A percentile compares a stretch with the other conserved stretches of the same genome.
Conservation (phyloP, 441 rosid genomes). For the Bocquillonia castaneifolia region DNA sequence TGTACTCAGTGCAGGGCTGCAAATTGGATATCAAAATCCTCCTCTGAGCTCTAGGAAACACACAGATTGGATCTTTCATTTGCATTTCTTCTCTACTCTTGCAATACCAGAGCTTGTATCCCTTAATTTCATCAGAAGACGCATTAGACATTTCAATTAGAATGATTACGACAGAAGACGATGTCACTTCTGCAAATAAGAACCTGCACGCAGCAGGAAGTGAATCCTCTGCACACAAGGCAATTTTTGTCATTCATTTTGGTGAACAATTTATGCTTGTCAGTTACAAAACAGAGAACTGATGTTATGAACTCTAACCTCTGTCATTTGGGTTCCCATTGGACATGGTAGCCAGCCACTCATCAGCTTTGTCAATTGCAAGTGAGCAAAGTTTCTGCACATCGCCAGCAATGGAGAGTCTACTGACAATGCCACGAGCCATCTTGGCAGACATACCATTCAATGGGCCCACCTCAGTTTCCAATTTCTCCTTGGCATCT, state of each 20-base stretch:
- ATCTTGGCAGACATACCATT: conserved; percentile 64
- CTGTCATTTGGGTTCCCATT: conserved; percentile 33
- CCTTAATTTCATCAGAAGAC: conserved; percentile 45
- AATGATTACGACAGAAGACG: conserved; percentile 58
- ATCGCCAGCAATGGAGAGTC: conserved; percentile 73
- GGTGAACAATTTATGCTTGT: conserved; percentile 5
- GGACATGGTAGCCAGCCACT: conserved; percentile 46
- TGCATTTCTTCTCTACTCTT: conserved; percentile 61
- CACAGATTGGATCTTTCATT: conserved; percentile 50
- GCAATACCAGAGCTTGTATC: conserved; percentile 89
- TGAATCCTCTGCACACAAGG: conserved; percentile 50
- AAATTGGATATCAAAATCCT: conserved; percentile 75
- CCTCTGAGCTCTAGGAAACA: conserved; percentile 65
- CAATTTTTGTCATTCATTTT: conserved; percentile 20
- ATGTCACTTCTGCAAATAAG: conserved; percentile 71
- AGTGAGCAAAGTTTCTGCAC: conserved; percentile 74
- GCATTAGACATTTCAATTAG: conserved; percentile 58
- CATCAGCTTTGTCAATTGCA: conserved; percentile 74
- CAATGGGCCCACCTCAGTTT: conserved; percentile 82
- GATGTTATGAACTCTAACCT: conserved; percentile 38
- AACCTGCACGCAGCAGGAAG: conserved; percentile 91
- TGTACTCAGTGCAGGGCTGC: conserved; percentile 80
- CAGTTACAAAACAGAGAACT: conserved; percentile 8
- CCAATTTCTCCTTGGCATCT: conserved; percentile 72
- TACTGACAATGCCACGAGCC: conserved; percentile 88